Evolutionary conservation across 2,329 filamentous ascomycete genomes (phyloP).

Genomic region (Venturia pyrina): DNA sequence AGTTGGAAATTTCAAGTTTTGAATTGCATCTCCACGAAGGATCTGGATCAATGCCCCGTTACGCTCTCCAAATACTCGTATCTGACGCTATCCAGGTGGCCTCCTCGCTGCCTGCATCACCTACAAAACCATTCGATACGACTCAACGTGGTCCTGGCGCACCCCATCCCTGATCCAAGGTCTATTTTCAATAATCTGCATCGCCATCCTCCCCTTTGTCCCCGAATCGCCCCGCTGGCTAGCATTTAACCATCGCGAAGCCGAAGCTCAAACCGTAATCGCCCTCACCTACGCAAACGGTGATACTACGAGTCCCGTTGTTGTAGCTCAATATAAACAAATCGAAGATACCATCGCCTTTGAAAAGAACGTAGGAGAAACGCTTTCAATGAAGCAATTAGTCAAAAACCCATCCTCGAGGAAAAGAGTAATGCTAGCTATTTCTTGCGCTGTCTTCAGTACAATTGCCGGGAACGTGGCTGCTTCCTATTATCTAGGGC

Average conservation of each 20-base stretch:
- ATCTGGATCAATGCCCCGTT: no score
- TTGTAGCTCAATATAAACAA: constrained; percentile 32
- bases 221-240: constrained; percentile 40
- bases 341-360: constrained; percentile 38
- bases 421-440: constrained; percentile 31
- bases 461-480: constrained; percentile 32
- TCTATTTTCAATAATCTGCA: constrained; percentile 31
- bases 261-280: constrained; percentile 33
- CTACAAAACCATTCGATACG: constrained; percentile 31
- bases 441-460: constrained; percentile 25
- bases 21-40: no score
- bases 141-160: constrained; percentile 39
- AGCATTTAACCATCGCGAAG: constrained; percentile 28
- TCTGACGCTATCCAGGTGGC: constrained; percentile 14
- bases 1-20: no score
- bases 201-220: constrained; percentile 34
- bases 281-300: constrained; percentile 37
- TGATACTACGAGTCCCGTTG: constrained; percentile 29
- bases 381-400: constrained; percentile 28
- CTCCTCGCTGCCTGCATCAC: constrained; percentile 41
- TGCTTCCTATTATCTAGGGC: constrained; percentile 32
- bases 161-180: constrained; percentile 35
- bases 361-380: constrained; percentile 33
- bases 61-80: no score
- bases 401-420: constrained; percentile 26